phyloP scores from a whole-genome alignment of 257 asterid genomes.

The Solanum chmielewskii region DNA sequence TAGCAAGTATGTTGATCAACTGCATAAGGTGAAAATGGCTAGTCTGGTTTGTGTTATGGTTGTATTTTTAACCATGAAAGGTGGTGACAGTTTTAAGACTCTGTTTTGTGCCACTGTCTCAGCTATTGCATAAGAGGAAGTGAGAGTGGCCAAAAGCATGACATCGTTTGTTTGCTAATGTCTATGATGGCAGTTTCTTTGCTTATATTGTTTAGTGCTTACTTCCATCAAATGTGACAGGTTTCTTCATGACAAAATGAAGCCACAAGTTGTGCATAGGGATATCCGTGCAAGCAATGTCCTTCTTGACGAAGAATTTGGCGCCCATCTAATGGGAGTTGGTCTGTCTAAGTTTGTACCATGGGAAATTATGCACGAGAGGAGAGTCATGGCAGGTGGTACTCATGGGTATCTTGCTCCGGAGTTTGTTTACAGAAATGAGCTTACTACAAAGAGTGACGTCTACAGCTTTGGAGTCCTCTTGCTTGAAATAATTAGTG shows the following conservation, averaged over 20 bases:
- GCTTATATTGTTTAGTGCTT: not conserved
- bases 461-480: slow-evolving; percentile 99
- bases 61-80: not conserved
- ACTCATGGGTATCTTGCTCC: slow-evolving; percentile 99
- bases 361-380: slow-evolving; percentile 96
- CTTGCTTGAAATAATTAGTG: slow-evolving; percentile 80
- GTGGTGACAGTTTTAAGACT: not conserved
- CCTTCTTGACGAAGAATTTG: slow-evolving; percentile 89
- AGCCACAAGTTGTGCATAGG: slow-evolving; percentile 96
- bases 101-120: not conserved
- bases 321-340: slow-evolving; percentile 95
- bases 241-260: slow-evolving; percentile 96
- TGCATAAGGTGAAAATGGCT: not conserved
- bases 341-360: slow-evolving; percentile 94
- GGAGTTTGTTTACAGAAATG: slow-evolving; percentile 86
- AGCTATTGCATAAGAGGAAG: not conserved
- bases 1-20: not conserved
- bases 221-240: slow-evolving; percentile 21
- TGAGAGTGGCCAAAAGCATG: not conserved
- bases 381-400: slow-evolving; percentile 96
- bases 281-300: slow-evolving; percentile 93
- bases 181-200: not conserved
- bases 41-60: not conserved
- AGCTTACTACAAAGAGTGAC: slow-evolving; percentile 94
- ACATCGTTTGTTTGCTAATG: not conserved